These are phyloP conservation scores for Dissophora globulifera DNA, from an alignment of 192 early-diverging fungal genomes.

Conservation along the genomic window DNA sequence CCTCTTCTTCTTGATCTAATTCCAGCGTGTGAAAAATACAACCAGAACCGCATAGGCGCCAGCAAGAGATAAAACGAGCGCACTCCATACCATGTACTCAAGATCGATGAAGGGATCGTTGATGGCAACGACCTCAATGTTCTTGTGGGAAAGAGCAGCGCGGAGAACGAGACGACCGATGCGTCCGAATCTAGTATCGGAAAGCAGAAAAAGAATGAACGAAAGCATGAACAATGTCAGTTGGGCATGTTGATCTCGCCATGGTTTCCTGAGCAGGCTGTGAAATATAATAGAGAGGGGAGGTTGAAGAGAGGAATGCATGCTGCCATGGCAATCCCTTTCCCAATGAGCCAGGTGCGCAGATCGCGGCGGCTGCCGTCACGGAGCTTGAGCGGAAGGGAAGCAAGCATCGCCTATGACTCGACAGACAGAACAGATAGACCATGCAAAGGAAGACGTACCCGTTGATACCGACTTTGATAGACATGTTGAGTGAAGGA, in stretches of 20 bases:
- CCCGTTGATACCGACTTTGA: conserved; percentile 56
- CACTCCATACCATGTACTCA: conserved; percentile 85
- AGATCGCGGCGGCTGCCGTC: no score
- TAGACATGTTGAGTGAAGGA: conserved; percentile 41
- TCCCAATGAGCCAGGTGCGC: not conserved
- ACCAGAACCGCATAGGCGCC: no score
- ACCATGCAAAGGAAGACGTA: conserved; percentile 15
- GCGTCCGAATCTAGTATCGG: conserved; percentile 92
- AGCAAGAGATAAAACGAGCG: not conserved
- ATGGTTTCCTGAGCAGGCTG: not conserved
- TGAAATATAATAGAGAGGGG: not conserved
- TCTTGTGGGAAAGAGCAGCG: conserved; percentile 80
- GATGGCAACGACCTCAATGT: conserved; percentile 87
- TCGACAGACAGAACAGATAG: no score
- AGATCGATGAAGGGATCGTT: conserved; percentile 99
- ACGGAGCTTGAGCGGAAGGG: no score
- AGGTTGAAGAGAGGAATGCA: not conserved
- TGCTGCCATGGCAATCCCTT: no score
- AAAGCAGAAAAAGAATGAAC: no score
- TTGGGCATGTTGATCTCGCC: no score
- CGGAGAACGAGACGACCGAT: conserved; percentile 98
- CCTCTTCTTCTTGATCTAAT: not conserved
- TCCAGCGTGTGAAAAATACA: no score
- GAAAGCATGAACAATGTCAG: no score
- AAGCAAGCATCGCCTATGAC: no score